Evolutionary conservation across 192 early-diverging fungal species (phyloP), one percentile per base, ranked within the genome.

Genomic region (Gryganskiella cystojenkinii): DNA sequence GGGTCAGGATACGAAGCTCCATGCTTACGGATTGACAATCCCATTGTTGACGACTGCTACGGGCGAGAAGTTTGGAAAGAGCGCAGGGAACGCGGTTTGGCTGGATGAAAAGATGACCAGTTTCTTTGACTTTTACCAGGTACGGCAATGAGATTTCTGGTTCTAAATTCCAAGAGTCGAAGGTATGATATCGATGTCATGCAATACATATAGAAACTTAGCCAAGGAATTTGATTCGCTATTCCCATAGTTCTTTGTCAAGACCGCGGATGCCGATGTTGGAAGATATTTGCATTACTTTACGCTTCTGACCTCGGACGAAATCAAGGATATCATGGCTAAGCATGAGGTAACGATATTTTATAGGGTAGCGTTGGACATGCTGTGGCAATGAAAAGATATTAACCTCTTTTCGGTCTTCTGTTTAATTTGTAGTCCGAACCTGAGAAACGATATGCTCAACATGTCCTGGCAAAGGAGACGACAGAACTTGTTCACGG

Each of bases 41-140:
- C 95, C 94, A 17, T 80, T 99, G 50, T 79, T 99, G 25, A 91
- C 94, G 2, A 96, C 93, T 0, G 82, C 95, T 2, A 89, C 88
- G 2, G 97, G 97, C 8, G 95, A 96, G 64, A 99, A 99, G 80
- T 99, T 99, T 89, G 97, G 97, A 22, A 99, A 99, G 80, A 94
- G 92, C 34, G 95, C 94, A 20, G 97, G 97, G 31, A 99, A 99
- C 75, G 95, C 96, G 2, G 85, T 99, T 15, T 99, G 97, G 97
- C 80, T 99, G 64, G 93, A 96, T 80, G 86, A 88, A 30, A 82
- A 50, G 4, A 86, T 91, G 84, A 90, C 93, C 0, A 93, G 94
- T 24, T 67, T 87, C 4, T 99, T 91, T 79, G 95, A 97, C 52
- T 91, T 99, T 59, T 99, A 97, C 80, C 96, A 98, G 88, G 92